phyloP scores from a whole-genome alignment of 139 green algal species.

The Chlamydomonas incerta region DNA sequence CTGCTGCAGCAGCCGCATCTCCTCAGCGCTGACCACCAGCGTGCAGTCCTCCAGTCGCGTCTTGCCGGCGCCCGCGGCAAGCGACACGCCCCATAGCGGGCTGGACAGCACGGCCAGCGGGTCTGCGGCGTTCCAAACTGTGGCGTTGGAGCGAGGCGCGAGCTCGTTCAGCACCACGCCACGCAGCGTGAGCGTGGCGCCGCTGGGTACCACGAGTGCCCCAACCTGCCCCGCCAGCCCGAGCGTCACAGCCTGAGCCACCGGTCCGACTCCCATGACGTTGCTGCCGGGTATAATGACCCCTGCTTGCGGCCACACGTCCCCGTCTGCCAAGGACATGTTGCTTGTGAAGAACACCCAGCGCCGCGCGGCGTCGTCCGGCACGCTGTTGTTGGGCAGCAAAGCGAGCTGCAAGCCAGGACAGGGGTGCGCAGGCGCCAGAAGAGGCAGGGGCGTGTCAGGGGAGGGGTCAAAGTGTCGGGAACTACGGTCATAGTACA shows the following conservation, averaged over 20 bases:
- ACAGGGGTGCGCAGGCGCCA: too few species aligned
- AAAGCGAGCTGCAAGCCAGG: background rate
- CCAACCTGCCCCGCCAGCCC: background rate
- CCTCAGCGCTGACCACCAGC: background rate
- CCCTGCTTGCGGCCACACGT: too few species aligned
- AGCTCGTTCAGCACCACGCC: background rate
- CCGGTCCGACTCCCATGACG: background rate
- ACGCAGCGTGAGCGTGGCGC: background rate
- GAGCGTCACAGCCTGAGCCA: background rate
- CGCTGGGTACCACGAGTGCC: background rate
- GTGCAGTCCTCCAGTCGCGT: background rate
- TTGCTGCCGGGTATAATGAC: background rate
- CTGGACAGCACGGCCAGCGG: slow-evolving; percentile 6
- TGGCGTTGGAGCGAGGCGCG: background rate
- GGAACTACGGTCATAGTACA: too few species aligned
- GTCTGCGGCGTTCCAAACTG: background rate
- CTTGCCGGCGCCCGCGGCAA: too few species aligned
- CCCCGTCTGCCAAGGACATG: background rate
- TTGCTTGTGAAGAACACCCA: background rate
- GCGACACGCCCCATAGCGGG: slow-evolving; percentile 32
- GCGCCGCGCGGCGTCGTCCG: background rate
- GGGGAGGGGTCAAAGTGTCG: too few species aligned
- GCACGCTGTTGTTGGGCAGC: background rate
- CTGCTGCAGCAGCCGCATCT: slow-evolving; percentile 17
- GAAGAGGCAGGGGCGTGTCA: too few species aligned